A percentile compares a stretch with the other conserved stretches of the same genome.
Conservation (phyloP, 345 rosid genomes). For the Hibiscus syriacus region DNA sequence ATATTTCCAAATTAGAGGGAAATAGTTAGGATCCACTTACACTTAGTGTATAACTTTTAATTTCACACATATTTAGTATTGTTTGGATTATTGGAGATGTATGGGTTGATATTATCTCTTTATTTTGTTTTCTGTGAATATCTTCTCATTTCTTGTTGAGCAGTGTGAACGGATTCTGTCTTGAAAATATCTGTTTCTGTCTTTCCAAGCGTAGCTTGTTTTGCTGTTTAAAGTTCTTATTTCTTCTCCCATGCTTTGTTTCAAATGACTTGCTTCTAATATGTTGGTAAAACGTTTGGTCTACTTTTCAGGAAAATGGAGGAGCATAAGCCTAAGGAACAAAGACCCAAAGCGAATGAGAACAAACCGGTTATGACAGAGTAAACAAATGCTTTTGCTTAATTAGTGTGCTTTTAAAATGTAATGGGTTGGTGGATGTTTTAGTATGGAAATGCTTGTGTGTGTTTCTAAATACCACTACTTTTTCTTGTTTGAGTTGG, state of each 20-base stretch:
- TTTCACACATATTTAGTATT: too few relatives aligned
- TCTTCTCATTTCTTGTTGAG: too few relatives aligned
- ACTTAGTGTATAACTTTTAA: too few relatives aligned
- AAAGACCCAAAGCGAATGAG: conserved; percentile 83
- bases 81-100: too few relatives aligned
- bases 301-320: conserved; percentile 58
- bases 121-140: too few relatives aligned
- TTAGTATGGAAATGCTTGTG: background rate
- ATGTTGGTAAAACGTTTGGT: background rate
- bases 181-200: background rate
- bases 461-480: conserved; percentile 5
- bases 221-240: background rate
- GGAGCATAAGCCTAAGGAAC: conserved; percentile 27
- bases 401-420: background rate
- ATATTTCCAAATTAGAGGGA: background rate
- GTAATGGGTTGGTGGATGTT: background rate
- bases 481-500: conserved; percentile 8
- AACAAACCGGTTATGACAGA: conserved; percentile 97
- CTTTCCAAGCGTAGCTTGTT: background rate
- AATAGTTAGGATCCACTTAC: too few relatives aligned
- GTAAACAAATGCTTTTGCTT: conserved; percentile 17
- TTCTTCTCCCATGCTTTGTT: background rate
- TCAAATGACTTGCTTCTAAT: background rate
- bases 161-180: too few relatives aligned
- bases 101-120: too few relatives aligned